Evolutionary conservation across 2,329 filamentous ascomycete genomes (phyloP).

Genomic region (Aspergillus tamarii): DNA sequence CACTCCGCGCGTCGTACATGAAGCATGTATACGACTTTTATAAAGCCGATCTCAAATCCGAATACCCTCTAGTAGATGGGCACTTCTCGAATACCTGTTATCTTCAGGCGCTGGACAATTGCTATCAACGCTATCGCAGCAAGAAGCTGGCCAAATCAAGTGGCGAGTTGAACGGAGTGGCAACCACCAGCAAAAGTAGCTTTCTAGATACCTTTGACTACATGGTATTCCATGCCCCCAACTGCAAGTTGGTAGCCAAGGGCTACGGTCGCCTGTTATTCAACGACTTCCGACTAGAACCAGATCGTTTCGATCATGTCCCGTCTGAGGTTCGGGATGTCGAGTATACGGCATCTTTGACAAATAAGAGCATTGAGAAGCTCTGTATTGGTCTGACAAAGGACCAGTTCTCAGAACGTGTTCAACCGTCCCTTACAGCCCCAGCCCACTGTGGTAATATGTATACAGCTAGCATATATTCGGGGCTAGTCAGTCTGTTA

Average conservation of each 20-base stretch:
- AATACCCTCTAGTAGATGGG: conserved; percentile 83
- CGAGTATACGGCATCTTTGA: conserved; percentile 76
- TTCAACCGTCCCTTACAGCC: conserved; percentile 72
- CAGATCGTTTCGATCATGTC: conserved; percentile 72
- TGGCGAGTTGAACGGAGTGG: conserved; percentile 54
- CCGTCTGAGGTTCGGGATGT: conserved; percentile 75
- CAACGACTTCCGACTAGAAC: conserved; percentile 78
- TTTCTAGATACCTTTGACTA: conserved; percentile 81
- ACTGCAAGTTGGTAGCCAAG: conserved; percentile 85
- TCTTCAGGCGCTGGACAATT: conserved; percentile 75
- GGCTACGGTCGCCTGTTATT: conserved; percentile 82
- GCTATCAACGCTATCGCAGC: conserved; percentile 82
- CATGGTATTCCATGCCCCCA: conserved; percentile 80
- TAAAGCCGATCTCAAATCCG: conserved; percentile 85
- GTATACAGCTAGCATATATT: conserved; percentile 65
- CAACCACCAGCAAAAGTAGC: conserved; percentile 53
- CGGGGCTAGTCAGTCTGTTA: conserved; percentile 62
- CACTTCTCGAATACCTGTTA: conserved; percentile 84
- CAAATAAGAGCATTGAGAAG: conserved; percentile 83
- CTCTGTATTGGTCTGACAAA: conserved; percentile 82
- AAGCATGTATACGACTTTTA: conserved; percentile 87
- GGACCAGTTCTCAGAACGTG: conserved; percentile 80
- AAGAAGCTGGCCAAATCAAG: conserved; percentile 52
- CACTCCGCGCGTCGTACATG: conserved; percentile 80
- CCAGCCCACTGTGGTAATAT: conserved; percentile 74